A percentile compares a stretch with the other conserved stretches of the same genome.
Conservation (phyloP, 306 rosid genomes). For the Astragalus membranaceus region DNA sequence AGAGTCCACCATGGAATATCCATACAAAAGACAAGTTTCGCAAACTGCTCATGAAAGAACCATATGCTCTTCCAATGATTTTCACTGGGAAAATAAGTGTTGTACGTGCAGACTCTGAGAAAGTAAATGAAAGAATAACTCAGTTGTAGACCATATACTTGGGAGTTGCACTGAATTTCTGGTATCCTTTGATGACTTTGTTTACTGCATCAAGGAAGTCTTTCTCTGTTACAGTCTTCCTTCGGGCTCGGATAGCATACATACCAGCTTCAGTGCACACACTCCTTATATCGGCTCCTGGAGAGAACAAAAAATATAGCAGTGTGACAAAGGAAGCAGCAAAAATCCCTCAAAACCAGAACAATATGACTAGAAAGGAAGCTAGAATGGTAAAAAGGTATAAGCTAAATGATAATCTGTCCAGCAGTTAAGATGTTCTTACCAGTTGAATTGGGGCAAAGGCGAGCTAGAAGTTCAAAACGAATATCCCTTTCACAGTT, state of each 20-base stretch:
- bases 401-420: neutral
- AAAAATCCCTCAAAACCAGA: constrained; percentile 23
- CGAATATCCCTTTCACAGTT: constrained; percentile 94
- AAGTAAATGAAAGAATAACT: constrained; percentile 24
- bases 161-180: constrained; percentile 98
- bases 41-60: constrained; percentile 14
- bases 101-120: constrained; percentile 8
- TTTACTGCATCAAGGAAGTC: constrained; percentile 98
- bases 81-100: constrained; percentile 4
- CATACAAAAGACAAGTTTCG: constrained; percentile 14
- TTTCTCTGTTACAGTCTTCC: constrained; percentile 96
- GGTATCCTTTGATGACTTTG: constrained; percentile 97
- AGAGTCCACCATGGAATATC: neutral
- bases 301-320: no score
- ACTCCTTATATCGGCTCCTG: constrained; percentile 98
- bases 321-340: no score
- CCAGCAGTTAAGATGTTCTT: constrained; percentile 15
- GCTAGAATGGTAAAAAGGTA: neutral
- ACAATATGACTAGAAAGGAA: neutral
- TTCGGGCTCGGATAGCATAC: constrained; percentile 96
- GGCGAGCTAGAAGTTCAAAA: constrained; percentile 90
- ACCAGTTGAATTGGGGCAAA: constrained; percentile 98
- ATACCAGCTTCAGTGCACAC: constrained; percentile 99
- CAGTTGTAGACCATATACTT: constrained; percentile 98
- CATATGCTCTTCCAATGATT: neutral